Percentiles rank a stretch among this genome's conserved stretches.
Evolutionary conservation across 2,329 filamentous ascomycete species (phyloP).

Genomic region (Colletotrichum costaricense): DNA sequence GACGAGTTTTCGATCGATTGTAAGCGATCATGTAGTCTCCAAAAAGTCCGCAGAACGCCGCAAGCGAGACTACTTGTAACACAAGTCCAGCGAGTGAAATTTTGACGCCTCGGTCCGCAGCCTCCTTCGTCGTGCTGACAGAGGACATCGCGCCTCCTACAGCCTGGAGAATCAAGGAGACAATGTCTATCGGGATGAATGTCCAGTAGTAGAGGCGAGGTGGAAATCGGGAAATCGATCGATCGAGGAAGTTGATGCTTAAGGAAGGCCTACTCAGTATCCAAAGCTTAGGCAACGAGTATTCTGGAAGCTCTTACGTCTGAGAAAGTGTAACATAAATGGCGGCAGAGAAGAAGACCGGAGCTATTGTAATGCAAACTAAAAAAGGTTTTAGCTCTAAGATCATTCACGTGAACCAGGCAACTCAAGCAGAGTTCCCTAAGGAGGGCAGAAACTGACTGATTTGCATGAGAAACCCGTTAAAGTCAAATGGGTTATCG

Average conservation of each 20-base stretch:
- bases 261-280: background rate
- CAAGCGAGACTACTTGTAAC: conserved; percentile 62
- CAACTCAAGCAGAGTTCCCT: background rate
- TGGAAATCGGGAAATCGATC: conserved; percentile 42
- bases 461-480: conserved; percentile 73
- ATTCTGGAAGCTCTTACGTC: background rate
- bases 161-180: conserved; percentile 64
- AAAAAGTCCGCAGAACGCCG: conserved; percentile 56
- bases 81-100: conserved; percentile 63
- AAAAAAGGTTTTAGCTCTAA: conserved; percentile 41
- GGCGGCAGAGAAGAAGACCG: conserved; percentile 43
- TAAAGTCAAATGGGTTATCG: conserved; percentile 66
- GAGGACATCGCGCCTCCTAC: conserved; percentile 59
- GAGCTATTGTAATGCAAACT: conserved; percentile 47
- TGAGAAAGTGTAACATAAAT: conserved; percentile 42
- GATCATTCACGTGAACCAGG: too few species aligned
- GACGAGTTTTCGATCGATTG: conserved; percentile 40
- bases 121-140: conserved; percentile 45
- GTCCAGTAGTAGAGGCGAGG: conserved; percentile 46
- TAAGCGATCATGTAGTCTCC: conserved; percentile 52
- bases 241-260: conserved; percentile 43
- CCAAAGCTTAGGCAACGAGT: too few species aligned
- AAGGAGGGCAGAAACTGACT: conserved; percentile 40
- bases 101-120: conserved; percentile 53
- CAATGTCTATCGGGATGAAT: conserved; percentile 61